Evolutionary conservation across 805 yeast genomes (phyloP), one percentile per base, ranked within the genome.

Genomic region (Zygosaccharomyces siamensis): DNA sequence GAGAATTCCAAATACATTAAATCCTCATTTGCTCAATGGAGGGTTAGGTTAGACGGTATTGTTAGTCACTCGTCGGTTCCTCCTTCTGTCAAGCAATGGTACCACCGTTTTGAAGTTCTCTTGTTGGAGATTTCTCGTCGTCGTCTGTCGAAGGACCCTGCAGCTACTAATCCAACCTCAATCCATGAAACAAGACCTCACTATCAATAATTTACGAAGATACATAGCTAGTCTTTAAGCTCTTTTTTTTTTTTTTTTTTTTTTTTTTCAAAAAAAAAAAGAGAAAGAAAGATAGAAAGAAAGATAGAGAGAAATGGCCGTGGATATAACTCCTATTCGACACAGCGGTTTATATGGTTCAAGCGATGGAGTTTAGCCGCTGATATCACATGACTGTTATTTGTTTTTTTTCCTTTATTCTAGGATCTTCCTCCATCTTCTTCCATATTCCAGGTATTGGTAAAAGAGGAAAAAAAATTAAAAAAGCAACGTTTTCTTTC

Each of bases 1-100:
- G 95, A 88, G 63, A 81, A 80, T 56, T 84, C 93, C 3, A 72
- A 79, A 27, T 82, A 81, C 71, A 84, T 89, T 48, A 83, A 87
- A 68, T 72, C 77, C 53, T 81, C 80, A 28, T 72, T 88, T 63
- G 81, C 84, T 70, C 72, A 75, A 45, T 72, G 84, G 72, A 95
- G 86, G 67, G 82, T 85, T 42, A 73, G 83, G 56, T 56, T 78
- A 43, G 86, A 84, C 63, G 80, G 83, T 16, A 49, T 81, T 14
- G 69, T 81, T 37, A 63, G 73, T 36, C 77, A 79, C 47, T 78
- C 83, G 38, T 58, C 71, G n/a, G 70, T 80, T 16, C 83, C 85
- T 14, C 76, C 78, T 10, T 56, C 58, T 4, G 68, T 73, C 45
- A 80, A 76, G 64, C 66, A 70, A 45, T 62, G 53, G 46, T 82